Evolutionary conservation across 495 filamentous ascomycete species (phyloP).

Genomic region (Daldinia loculata): DNA sequence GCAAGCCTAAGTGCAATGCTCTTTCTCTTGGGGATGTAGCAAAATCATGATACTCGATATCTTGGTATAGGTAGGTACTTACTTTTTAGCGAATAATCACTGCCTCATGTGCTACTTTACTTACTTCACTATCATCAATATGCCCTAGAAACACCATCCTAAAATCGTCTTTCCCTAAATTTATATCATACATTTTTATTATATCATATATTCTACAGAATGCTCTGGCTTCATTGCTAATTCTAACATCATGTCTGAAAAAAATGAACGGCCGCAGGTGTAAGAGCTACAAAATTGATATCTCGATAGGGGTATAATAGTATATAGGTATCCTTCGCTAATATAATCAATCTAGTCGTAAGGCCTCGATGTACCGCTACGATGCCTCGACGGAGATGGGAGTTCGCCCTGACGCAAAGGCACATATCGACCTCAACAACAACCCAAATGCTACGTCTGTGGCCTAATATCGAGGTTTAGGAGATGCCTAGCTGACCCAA

Average conservation of each 20-base stretch:
- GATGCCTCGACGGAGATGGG: slow-evolving; percentile 37
- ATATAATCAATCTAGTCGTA: slow-evolving; percentile 7
- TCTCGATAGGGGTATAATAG: no score
- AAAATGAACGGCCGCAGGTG: background rate
- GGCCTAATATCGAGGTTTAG: background rate
- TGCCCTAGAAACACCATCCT: background rate
- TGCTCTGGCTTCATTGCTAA: background rate
- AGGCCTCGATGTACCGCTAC: slow-evolving; percentile 28
- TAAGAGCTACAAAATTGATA: slow-evolving; percentile 1
- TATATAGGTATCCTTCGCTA: background rate
- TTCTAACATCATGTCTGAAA: slow-evolving; percentile 15
- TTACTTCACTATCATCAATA: background rate
- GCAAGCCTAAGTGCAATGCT: background rate
- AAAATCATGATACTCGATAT: background rate
- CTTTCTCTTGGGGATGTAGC: background rate
- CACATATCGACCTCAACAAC: slow-evolving; percentile 59
- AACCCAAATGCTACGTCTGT: slow-evolving; percentile 61
- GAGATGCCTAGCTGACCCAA: background rate
- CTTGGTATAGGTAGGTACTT: no score
- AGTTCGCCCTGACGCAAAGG: slow-evolving; percentile 26
- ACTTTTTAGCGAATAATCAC: background rate
- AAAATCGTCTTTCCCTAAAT: background rate
- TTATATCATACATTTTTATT: background rate
- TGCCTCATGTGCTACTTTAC: background rate
- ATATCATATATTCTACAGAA: background rate